Base-by-base conservation (phyloP, 2,329 filamentous ascomycete species). In the Colletotrichum lupini region DNA sequence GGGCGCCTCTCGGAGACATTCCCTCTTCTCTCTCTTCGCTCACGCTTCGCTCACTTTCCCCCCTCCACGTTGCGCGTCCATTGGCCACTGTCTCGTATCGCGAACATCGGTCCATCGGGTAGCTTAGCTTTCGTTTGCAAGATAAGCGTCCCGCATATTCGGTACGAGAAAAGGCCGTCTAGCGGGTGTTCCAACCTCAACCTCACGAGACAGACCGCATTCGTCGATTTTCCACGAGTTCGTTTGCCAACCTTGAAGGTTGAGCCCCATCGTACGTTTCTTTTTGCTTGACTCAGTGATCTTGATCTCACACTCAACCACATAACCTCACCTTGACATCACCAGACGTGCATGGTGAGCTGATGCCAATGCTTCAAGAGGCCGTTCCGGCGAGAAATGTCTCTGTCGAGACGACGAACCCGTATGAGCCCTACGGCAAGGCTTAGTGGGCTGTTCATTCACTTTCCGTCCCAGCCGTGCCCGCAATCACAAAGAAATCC, bases 321-420 rank as follows among this genome's bases (percentile, higher is more conserved):
- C 60, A 11, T 42, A 19, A 8, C 42, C 42, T 22, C 42, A 22
- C 8, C 19, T 49, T 9, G 42, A 49, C 42, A 49, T 49, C 19
- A 49, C 19, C 7, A 22, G 7, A 42, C 14, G 16, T 19, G 16
- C 37, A 42, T 42, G 16, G 37, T 42, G 37, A 42, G 24, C 42
- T 32, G 19, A 3, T 16, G 42, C 60, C 26, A 52, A 6, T 19
- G 26, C 24, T 12, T 64, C 24, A 70, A 35, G 53, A 65, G n/a
- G 24, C 62, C n/a, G 30, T 73, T 42, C 62, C 72, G 16, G 72
- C 63, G 53, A 63, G 30, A 14, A 74, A 72, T 3, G 57, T 35
- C 32, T 61, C 64, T 59, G 62, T 72, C 26, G 60, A 55, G 16
- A 61, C 56, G 59, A 74, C 69, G 7, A 74, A 74, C 5, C 72